These are phyloP conservation scores for Paxillus ammoniavirescens DNA, from an alignment of 768 basidiomycete species.

Conservation along the genomic window DNA sequence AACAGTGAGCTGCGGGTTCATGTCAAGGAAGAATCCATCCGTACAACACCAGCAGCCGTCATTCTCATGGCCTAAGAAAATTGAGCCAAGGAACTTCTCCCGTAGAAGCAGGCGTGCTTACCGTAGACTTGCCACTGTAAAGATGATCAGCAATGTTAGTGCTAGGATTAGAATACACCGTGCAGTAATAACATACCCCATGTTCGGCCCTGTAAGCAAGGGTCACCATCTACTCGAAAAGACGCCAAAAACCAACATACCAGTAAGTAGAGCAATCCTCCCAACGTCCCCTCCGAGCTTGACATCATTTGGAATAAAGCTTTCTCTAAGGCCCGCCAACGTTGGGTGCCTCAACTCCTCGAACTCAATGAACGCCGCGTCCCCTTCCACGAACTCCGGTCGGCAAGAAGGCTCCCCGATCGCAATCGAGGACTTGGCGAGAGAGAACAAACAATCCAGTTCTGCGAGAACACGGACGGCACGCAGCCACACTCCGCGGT, in stretches of 20 bases:
- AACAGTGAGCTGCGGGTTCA: constrained; percentile 5
- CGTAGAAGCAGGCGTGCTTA: constrained; percentile 25
- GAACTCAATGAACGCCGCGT: constrained; percentile 83
- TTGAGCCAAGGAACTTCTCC: neutral
- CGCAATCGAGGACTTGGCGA: constrained; percentile 85
- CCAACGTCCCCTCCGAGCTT: constrained; percentile 75
- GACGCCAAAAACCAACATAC: constrained; percentile 36
- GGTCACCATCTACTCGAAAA: neutral
- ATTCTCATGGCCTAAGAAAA: constrained; percentile 75
- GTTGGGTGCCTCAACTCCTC: constrained; percentile 88
- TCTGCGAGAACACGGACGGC: constrained; percentile 86
- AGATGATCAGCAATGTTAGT: neutral
- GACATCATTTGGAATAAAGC: constrained; percentile 93
- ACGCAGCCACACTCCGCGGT: constrained; percentile 80
- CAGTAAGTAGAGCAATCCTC: constrained; percentile 83
- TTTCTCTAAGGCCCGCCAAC: constrained; percentile 60
- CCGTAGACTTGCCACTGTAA: constrained; percentile 73
- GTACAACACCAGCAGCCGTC: constrained; percentile 89
- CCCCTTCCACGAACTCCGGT: constrained; percentile 81
- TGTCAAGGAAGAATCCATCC: constrained; percentile 19
- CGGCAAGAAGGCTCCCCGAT: constrained; percentile 94
- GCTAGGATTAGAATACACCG: neutral
- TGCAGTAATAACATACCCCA: constrained; percentile 60
- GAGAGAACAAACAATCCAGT: constrained; percentile 91
- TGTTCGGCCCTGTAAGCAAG: constrained; percentile 63